Evolutionary conservation across 106 monocot genomes (phyloP), one percentile per base, ranked within the genome.

Genomic region (Allium sativum): DNA sequence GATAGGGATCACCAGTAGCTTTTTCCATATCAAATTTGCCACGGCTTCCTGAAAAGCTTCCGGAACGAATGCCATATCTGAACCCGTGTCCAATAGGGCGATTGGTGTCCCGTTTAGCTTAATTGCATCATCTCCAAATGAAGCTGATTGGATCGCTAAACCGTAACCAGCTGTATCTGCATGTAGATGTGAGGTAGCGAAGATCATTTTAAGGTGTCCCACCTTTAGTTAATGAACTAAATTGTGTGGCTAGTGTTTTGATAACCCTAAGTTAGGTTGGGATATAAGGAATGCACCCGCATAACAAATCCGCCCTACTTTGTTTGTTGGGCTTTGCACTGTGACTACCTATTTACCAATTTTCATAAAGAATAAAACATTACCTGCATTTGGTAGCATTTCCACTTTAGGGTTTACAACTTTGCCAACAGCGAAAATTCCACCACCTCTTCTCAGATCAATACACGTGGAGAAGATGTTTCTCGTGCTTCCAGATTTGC

Each of bases 331-430:
- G 31, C 0, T 31, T 31, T 31, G 2, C 31, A 5, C 31, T n/a
- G n/a, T n/a, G 47, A 12, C 47, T 47, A 8, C 8, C 47, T 15
- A 11, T 0, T 7, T 14, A 47, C 31, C 11, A 6, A 40, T 50
- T 50, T 15, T 18, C 72, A 79, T 44, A 81, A 90, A 82, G 56
- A 68, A 53, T 82, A 48, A 1, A 84, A 77, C 53, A 85, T 82
- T 74, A 93, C 68, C 12, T 88, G 89, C 18, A 89, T 93, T 52
- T 88, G 80, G 14, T 77, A 50, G 2, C 48, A 12, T 50, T 15
- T 50, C 48, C 4, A 50, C 48, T 50, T 50, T 50, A 15, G 48
- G 48, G 15, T 50, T 12, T 6, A 50, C 48, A 12, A 50, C 48
- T 12, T 50, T 11, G 3, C 48, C 48, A 50, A 50, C 11, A 3